These are phyloP conservation scores for Yamadazyma phyllophila DNA, from an alignment of 805 yeast species.

Conservation along the genomic window DNA sequence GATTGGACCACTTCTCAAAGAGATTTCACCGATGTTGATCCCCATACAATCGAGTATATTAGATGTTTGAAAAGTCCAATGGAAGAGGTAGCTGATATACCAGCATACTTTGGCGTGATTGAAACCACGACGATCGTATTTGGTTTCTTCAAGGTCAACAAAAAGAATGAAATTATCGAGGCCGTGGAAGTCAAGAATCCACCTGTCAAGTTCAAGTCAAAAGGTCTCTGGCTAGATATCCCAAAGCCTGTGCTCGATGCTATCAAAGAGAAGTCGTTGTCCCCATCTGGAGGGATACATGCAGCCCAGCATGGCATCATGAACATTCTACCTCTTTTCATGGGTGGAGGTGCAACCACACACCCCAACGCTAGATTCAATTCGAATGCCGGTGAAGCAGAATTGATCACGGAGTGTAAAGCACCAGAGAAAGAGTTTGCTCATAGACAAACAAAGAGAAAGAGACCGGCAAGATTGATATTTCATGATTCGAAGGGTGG, in stretches of 20 bases:
- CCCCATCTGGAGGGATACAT: slow-evolving; percentile 89
- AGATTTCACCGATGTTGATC: slow-evolving; percentile 92
- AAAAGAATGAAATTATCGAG: slow-evolving; percentile 76
- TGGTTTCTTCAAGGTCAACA: slow-evolving; percentile 88
- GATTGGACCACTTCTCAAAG: slow-evolving; percentile 93
- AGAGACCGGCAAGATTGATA: slow-evolving; percentile 82
- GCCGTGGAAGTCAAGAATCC: slow-evolving; percentile 92
- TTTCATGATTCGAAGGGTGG: slow-evolving; percentile 87
- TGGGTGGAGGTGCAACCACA: slow-evolving; percentile 63
- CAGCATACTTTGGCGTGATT: slow-evolving; percentile 75
- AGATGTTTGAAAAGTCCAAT: slow-evolving; percentile 44
- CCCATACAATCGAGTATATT: slow-evolving; percentile 64
- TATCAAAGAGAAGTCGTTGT: slow-evolving; percentile 56
- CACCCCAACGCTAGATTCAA: slow-evolving; percentile 29
- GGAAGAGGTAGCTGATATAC: slow-evolving; percentile 36
- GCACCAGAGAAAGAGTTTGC: slow-evolving; percentile 97
- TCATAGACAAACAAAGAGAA: slow-evolving; percentile 62
- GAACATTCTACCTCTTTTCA: slow-evolving; percentile 70
- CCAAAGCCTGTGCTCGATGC: slow-evolving; percentile 63
- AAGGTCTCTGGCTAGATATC: slow-evolving; percentile 91
- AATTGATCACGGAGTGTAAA: slow-evolving; percentile 89
- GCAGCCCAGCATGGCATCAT: slow-evolving; percentile 92
- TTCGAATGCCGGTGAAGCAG: slow-evolving; percentile 42
- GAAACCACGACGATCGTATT: slow-evolving; percentile 74
- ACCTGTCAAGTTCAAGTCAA: slow-evolving; percentile 63